phyloP scores from a whole-genome alignment of 768 basidiomycete species.

The Kwoniella sp. region DNA sequence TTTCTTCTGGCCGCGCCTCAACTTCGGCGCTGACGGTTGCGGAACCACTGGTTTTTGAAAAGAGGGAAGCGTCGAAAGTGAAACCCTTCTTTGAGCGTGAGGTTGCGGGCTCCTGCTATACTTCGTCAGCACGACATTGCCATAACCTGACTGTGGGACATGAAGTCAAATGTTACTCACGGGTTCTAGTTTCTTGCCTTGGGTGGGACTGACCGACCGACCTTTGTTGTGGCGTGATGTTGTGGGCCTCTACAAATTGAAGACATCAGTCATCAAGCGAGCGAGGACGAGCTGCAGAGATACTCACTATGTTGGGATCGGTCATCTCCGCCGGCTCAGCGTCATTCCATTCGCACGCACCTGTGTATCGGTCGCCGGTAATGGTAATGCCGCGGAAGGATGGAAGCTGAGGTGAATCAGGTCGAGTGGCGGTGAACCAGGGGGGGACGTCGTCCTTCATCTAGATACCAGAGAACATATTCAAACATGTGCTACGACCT shows the following conservation, averaged over 20 bases:
- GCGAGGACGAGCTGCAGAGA: not conserved
- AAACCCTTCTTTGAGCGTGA: not conserved
- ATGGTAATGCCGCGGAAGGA: not conserved
- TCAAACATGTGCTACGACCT: not conserved
- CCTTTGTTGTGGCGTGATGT: not conserved
- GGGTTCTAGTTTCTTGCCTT: not conserved
- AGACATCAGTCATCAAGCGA: not conserved
- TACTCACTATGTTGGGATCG: not conserved
- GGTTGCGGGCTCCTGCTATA: not conserved
- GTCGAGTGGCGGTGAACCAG: not conserved
- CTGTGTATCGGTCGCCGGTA: not conserved
- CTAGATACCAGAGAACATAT: not conserved
- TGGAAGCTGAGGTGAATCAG: not conserved
- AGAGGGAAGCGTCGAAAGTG: not conserved
- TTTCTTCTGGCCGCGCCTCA: not conserved
- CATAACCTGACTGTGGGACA: too few relatives aligned
- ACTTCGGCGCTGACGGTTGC: not conserved
- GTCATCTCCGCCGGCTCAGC: not conserved
- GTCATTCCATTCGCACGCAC: not conserved
- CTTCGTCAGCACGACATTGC: too few relatives aligned
- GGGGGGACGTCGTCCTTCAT: not conserved
- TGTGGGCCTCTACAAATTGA: not conserved
- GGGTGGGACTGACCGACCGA: not conserved
- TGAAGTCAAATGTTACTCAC: not conserved
- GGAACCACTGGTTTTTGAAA: not conserved